A percentile compares a stretch with the other conserved stretches of the same genome.
phyloP scores from a whole-genome alignment of 208 protist species.

The Leishmania martiniquensis region DNA sequence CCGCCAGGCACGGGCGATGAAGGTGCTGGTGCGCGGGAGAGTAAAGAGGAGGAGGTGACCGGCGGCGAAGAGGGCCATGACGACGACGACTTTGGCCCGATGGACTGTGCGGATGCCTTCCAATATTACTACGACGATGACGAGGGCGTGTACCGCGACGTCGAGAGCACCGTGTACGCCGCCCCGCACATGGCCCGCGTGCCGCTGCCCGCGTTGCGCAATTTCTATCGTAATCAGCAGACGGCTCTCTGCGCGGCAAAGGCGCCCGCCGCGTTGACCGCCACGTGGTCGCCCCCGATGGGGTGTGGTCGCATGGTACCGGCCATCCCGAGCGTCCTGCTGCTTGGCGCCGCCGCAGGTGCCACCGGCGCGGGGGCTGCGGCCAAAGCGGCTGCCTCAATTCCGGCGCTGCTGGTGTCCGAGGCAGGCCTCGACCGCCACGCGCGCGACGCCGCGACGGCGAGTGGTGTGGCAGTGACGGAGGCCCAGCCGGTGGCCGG shows the following conservation, averaged over 20 bases:
- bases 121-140: conserved; percentile 39
- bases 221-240: conserved; percentile 19
- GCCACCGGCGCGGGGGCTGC: background rate
- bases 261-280: background rate
- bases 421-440: background rate
- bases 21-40: background rate
- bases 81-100: conserved; percentile 34
- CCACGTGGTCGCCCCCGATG: no score
- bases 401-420: background rate
- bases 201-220: background rate
- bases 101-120: conserved; percentile 63
- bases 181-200: conserved; percentile 21
- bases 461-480: background rate
- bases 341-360: background rate
- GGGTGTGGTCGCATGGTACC: background rate
- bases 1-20: background rate
- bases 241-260: conserved; percentile 1
- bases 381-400: background rate
- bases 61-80: background rate
- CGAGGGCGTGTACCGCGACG: conserved; percentile 17
- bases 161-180: conserved; percentile 41
- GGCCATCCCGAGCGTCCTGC: background rate
- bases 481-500: background rate
- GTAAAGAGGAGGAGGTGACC: background rate
- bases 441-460: background rate